A percentile compares a stretch with the other conserved stretches of the same genome.
These are phyloP conservation scores for Echeveria elegans DNA, from an alignment of 164 flowering plant species.

Conservation along the genomic window DNA sequence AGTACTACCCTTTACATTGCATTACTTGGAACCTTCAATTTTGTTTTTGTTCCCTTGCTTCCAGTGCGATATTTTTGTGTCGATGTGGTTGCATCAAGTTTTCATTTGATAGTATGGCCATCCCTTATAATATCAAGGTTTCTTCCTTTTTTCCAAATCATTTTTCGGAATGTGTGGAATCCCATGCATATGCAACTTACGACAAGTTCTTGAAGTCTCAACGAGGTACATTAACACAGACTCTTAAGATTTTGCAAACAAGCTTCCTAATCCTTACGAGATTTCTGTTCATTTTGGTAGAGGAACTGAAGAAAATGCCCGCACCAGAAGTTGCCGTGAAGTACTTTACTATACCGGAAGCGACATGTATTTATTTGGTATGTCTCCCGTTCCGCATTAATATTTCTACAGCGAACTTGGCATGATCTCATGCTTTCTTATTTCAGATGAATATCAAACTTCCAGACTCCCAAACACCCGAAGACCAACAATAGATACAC, in stretches of 20 bases:
- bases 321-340: constrained; percentile 80
- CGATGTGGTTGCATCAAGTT: not conserved
- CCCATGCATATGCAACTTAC: constrained; percentile 82
- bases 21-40: not conserved
- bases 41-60: not conserved
- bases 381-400: constrained; percentile 15
- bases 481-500: constrained; percentile 76
- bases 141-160: constrained; percentile 51
- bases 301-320: constrained; percentile 69
- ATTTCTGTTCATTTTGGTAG: constrained; percentile 22
- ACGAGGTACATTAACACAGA: constrained; percentile 41
- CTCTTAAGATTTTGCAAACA: not conserved
- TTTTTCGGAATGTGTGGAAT: constrained; percentile 94
- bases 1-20: constrained; percentile 15
- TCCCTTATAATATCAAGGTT: not conserved
- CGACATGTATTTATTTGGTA: constrained; percentile 91
- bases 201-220: constrained; percentile 81
- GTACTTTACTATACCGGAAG: constrained; percentile 88
- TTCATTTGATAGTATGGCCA: not conserved
- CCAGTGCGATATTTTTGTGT: not conserved
- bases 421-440: constrained; percentile 6
- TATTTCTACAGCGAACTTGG: not conserved
- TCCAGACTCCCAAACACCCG: constrained; percentile 63
- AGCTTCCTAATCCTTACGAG: not conserved
- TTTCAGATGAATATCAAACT: constrained; percentile 91